Percentiles rank a stretch among this genome's conserved stretches.
Evolutionary conservation across 805 yeast species (phyloP).

Genomic region (Clavispora asparagi): DNA sequence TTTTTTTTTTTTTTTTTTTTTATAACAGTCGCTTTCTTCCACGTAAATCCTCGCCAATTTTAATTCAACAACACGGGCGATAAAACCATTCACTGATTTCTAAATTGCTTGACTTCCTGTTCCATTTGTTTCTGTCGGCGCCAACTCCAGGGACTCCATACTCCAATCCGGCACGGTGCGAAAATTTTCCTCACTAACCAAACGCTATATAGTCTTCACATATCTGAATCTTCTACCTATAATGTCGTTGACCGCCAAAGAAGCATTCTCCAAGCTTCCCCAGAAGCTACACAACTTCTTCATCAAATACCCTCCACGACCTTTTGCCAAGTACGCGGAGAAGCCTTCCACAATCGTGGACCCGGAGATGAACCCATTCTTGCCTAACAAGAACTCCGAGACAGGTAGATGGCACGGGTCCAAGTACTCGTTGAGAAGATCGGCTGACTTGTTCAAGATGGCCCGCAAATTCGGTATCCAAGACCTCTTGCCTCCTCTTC

Average conservation of each 20-base stretch:
- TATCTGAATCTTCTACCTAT: neutral
- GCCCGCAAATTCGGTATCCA: slow-evolving; percentile 79
- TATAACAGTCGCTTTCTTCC: neutral
- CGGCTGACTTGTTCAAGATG: slow-evolving; percentile 75
- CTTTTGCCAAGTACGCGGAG: slow-evolving; percentile 60
- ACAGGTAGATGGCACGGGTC: slow-evolving; percentile 77
- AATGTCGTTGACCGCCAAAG: slow-evolving; percentile 30
- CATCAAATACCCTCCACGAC: slow-evolving; percentile 78
- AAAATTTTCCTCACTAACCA: slow-evolving; percentile 8
- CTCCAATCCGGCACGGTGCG: slow-evolving; percentile 6
- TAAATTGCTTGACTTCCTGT: too few species aligned
- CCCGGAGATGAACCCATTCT: slow-evolving; percentile 76
- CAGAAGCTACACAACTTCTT: slow-evolving; percentile 66
- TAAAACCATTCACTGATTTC: too few species aligned
- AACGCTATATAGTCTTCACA: neutral
- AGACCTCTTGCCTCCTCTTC: slow-evolving; percentile 66
- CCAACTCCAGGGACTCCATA: neutral
- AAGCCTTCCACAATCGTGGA: slow-evolving; percentile 64
- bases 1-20: neutral
- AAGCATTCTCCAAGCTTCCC: slow-evolving; percentile 62
- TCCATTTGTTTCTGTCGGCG: neutral
- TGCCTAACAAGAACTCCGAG: slow-evolving; percentile 78
- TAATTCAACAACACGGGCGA: too few species aligned
- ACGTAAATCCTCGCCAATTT: too few species aligned
- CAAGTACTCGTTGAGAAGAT: slow-evolving; percentile 72